Percentiles rank a stretch among this genome's conserved stretches.
Conservation (phyloP, 164 flowering plant genomes). For the Chimonanthus praecox region DNA sequence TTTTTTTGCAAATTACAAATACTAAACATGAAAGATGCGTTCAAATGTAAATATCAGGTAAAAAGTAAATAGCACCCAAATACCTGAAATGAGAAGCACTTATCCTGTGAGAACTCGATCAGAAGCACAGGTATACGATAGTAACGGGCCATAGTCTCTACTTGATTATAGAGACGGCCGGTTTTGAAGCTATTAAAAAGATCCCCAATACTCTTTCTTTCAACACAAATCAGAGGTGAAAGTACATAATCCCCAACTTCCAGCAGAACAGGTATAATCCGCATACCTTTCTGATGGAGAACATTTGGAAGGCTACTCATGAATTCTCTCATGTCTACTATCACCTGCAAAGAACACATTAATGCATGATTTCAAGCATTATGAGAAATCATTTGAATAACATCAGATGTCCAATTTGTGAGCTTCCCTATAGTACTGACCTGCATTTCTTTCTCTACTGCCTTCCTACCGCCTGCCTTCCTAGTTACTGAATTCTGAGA, state of each 20-base stretch:
- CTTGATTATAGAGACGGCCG: slow-evolving; percentile 93
- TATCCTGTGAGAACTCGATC: slow-evolving; percentile 96
- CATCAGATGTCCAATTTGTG: neutral
- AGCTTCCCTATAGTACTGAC: slow-evolving; percentile 18
- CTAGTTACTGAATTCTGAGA: slow-evolving; percentile 73
- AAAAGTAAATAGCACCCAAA: neutral
- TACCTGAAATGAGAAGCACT: slow-evolving; percentile 99
- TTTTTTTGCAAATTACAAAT: too few relatives aligned
- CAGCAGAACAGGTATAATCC: slow-evolving; percentile 79
- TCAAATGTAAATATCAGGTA: neutral
- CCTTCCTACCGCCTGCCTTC: slow-evolving; percentile 97
- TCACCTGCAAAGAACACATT: slow-evolving; percentile 43
- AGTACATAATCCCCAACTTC: slow-evolving; percentile 98
- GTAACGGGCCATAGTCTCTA: slow-evolving; percentile 85
- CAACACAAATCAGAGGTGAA: slow-evolving; percentile 92
- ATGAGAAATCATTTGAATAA: neutral
- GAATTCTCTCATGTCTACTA: slow-evolving; percentile 98
- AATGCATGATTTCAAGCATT: neutral
- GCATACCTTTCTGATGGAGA: slow-evolving; percentile 95
- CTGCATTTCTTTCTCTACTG: slow-evolving; percentile 77
- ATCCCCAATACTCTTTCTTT: slow-evolving; percentile 93
- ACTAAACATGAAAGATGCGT: slow-evolving; percentile 1
- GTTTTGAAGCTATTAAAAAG: slow-evolving; percentile 89
- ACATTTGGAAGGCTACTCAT: slow-evolving; percentile 99
- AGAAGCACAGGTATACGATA: slow-evolving; percentile 89